phyloP scores from a whole-genome alignment of 2,329 filamentous ascomycete genomes.

The Ophiostoma sp. region DNA sequence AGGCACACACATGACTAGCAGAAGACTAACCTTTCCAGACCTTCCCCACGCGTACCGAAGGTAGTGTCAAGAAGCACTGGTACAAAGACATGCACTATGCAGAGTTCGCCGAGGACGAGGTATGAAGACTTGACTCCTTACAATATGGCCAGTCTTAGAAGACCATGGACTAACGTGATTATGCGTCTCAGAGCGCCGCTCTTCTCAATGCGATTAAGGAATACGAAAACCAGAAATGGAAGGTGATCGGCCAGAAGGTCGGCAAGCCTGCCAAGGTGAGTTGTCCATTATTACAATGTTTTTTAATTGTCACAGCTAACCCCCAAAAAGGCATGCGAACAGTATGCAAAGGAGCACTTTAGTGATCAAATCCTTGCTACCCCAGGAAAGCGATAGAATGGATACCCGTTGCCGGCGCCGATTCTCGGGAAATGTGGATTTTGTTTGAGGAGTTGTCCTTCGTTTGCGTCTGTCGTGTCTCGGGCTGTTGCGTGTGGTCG shows the following conservation, averaged over 20 bases:
- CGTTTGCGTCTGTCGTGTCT: background rate
- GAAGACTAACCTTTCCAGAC: constrained; percentile 48
- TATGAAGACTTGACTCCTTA: constrained; percentile 39
- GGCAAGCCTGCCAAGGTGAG: constrained; percentile 90
- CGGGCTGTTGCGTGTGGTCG: too few species aligned
- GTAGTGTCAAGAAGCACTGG: constrained; percentile 99
- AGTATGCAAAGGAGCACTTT: constrained; percentile 96
- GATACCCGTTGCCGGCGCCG: too few species aligned
- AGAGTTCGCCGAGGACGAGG: constrained; percentile 96
- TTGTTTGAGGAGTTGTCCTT: background rate
- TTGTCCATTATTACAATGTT: background rate
- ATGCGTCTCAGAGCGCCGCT: constrained; percentile 57
- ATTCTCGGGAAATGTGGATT: background rate
- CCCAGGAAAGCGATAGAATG: constrained; percentile 22
- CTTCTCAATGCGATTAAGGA: constrained; percentile 94
- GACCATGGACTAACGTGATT: constrained; percentile 14
- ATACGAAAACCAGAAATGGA: constrained; percentile 98
- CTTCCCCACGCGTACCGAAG: constrained; percentile 89
- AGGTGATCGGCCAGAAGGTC: constrained; percentile 91
- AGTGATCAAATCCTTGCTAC: constrained; percentile 37
- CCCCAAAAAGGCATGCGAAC: constrained; percentile 45
- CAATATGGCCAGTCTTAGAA: background rate
- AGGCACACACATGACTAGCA: background rate
- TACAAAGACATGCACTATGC: constrained; percentile 99
- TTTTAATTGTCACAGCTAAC: too few species aligned